Percentiles rank a stretch among this genome's conserved stretches.
These are phyloP conservation scores for Candida andamanensis DNA, from an alignment of 805 yeast species.

Conservation along the genomic window DNA sequence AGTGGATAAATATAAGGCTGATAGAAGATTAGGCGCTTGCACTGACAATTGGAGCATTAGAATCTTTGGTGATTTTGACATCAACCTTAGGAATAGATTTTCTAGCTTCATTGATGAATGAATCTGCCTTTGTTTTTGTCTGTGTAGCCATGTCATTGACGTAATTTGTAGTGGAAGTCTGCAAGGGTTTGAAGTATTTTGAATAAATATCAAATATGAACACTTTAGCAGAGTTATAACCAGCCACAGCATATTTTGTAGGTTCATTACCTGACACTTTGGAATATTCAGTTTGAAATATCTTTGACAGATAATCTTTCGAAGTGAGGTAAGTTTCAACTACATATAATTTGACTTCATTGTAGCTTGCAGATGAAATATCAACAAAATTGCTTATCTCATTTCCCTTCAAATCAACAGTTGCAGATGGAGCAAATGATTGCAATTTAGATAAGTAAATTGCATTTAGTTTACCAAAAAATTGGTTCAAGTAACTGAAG, in stretches of 20 bases:
- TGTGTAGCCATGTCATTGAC: constrained; percentile 30
- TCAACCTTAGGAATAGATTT: constrained; percentile 6
- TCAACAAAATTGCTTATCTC: no score
- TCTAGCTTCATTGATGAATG: constrained; percentile 10
- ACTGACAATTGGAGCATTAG: constrained; percentile 8
- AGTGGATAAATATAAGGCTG: constrained; percentile 12
- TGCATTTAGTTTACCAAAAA: no score
- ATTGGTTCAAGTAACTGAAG: constrained; percentile 1
- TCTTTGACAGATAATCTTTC: no score
- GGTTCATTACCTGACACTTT: constrained; percentile 8
- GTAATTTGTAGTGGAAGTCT: constrained; percentile 34
- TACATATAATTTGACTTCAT: no score
- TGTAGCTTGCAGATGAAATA: no score
- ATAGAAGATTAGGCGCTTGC: no score
- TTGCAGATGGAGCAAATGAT: no score
- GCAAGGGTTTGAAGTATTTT: constrained; percentile 35
- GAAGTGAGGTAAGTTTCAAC: no score
- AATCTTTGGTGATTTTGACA: constrained; percentile 6
- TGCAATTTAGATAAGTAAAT: no score
- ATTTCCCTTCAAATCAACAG: no score
- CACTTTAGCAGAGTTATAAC: constrained; percentile 4
- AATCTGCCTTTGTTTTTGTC: constrained; percentile 32
- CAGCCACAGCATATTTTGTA: constrained; percentile 16
- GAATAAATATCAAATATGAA: constrained; percentile 20
- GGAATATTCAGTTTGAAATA: no score